These are phyloP conservation scores for Phaeosphaeriaceae sp. DNA, from an alignment of 2,329 filamentous ascomycete genomes.

Conservation along the genomic window DNA sequence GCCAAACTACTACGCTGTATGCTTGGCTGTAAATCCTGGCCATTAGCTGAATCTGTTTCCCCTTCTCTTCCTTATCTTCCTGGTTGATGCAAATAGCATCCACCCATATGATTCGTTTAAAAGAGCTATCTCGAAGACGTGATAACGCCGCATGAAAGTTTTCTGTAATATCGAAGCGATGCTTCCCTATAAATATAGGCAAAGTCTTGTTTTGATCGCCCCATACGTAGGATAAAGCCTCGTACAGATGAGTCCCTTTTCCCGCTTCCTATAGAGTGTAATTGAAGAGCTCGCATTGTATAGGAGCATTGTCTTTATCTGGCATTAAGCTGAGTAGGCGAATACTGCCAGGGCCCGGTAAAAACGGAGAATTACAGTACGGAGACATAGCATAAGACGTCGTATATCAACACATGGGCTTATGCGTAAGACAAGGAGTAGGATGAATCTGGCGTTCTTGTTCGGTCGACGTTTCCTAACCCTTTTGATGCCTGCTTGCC, in stretches of 20 bases:
- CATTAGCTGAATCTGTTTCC: constrained; percentile 16
- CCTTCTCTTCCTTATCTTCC: constrained; percentile 13
- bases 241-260: constrained; percentile 7
- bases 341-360: constrained; percentile 15
- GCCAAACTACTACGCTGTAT: constrained; percentile 19
- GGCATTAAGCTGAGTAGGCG: constrained; percentile 18
- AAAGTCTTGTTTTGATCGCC: constrained; percentile 1
- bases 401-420: too few relatives aligned
- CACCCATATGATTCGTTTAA: constrained; percentile 12
- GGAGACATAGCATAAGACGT: too few relatives aligned
- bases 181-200: constrained; percentile 9
- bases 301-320: constrained; percentile 8
- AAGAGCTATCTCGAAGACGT: constrained; percentile 10
- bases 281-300: constrained; percentile 18
- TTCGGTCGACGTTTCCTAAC: too few relatives aligned
- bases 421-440: too few relatives aligned
- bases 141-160: constrained; percentile 11
- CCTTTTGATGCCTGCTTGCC: too few relatives aligned
- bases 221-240: too few relatives aligned
- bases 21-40: constrained; percentile 18
- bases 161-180: constrained; percentile 9
- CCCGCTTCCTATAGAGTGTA: constrained; percentile 10
- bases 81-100: too few relatives aligned
- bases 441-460: too few relatives aligned
- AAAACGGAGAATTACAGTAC: too few relatives aligned